Evolutionary conservation across 2,329 filamentous ascomycete genomes (phyloP).

Genomic region (Colletotrichum lini): DNA sequence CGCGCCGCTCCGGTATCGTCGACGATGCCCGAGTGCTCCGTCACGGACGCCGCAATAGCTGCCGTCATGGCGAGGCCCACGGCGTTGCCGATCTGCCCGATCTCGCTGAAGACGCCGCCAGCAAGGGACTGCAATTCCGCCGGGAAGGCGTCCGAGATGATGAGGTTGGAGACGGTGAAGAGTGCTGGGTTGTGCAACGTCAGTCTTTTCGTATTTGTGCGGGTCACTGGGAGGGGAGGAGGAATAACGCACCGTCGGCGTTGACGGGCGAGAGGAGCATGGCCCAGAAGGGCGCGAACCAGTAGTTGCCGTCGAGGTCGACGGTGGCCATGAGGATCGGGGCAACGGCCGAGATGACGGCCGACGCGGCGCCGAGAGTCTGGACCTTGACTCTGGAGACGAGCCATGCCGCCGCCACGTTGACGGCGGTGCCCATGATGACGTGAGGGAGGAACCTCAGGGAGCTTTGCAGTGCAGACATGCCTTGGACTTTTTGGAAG

Average conservation of each 20-base stretch:
- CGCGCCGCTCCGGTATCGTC: slow-evolving; percentile 51
- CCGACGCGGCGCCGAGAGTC: slow-evolving; percentile 55
- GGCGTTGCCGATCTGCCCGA: slow-evolving; percentile 69
- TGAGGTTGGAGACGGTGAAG: slow-evolving; percentile 68
- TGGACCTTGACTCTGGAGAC: slow-evolving; percentile 56
- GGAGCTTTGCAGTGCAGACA: slow-evolving; percentile 62
- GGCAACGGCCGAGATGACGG: slow-evolving; percentile 60
- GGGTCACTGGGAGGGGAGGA: too few relatives aligned
- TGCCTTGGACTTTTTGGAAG: slow-evolving; percentile 64
- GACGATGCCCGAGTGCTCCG: slow-evolving; percentile 51
- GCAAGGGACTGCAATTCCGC: slow-evolving; percentile 69
- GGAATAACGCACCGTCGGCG: slow-evolving; percentile 53
- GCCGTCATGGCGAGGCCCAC: slow-evolving; percentile 67
- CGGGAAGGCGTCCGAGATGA: slow-evolving; percentile 69
- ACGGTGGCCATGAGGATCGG: slow-evolving; percentile 70
- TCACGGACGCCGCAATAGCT: slow-evolving; percentile 62
- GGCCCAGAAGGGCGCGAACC: slow-evolving; percentile 61
- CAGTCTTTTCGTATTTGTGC: not conserved
- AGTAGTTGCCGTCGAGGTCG: slow-evolving; percentile 63
- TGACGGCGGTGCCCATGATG: slow-evolving; percentile 58
- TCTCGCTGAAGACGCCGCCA: slow-evolving; percentile 72
- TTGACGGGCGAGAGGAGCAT: slow-evolving; percentile 61
- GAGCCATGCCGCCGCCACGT: slow-evolving; percentile 60
- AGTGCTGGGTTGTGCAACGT: slow-evolving; percentile 53
- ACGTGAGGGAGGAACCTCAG: slow-evolving; percentile 64